phyloP scores from a whole-genome alignment of 257 asterid species.

The Solanum peruvianum region DNA sequence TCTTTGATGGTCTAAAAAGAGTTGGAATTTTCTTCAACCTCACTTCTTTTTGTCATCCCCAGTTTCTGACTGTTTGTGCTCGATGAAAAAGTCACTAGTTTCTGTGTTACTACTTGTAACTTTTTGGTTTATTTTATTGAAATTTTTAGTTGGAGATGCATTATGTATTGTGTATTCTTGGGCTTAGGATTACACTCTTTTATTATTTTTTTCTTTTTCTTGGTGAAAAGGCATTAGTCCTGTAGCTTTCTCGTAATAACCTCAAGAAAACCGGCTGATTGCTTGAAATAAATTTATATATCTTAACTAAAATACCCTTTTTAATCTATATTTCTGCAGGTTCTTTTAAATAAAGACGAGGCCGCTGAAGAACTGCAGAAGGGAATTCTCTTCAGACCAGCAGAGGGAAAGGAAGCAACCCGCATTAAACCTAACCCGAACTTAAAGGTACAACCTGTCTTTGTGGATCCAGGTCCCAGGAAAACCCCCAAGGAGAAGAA shows the following conservation, averaged over 20 bases:
- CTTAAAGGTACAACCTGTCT: constrained; percentile 64
- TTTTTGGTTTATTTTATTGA: background rate
- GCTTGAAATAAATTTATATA: background rate
- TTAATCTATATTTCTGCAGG: constrained; percentile 27
- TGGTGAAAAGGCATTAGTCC: background rate
- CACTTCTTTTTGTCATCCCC: background rate
- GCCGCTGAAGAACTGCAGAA: constrained; percentile 50
- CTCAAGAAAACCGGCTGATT: background rate
- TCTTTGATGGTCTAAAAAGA: background rate
- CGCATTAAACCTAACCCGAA: constrained; percentile 76
- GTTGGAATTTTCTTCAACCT: background rate
- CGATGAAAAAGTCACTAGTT: background rate
- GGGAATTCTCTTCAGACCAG: constrained; percentile 50
- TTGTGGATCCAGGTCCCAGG: constrained; percentile 68
- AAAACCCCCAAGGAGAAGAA: constrained; percentile 31
- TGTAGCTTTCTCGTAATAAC: background rate
- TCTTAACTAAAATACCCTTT: background rate
- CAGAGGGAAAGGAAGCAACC: constrained; percentile 40
- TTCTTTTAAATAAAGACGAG: constrained; percentile 76
- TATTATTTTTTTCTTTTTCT: background rate
- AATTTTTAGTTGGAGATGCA: background rate
- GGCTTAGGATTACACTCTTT: background rate
- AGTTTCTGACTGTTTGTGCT: background rate
- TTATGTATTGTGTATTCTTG: background rate
- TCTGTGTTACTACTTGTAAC: background rate